Evolutionary conservation across 495 filamentous ascomycete genomes (phyloP).

Genomic region (Hypoxylon perforatum): DNA sequence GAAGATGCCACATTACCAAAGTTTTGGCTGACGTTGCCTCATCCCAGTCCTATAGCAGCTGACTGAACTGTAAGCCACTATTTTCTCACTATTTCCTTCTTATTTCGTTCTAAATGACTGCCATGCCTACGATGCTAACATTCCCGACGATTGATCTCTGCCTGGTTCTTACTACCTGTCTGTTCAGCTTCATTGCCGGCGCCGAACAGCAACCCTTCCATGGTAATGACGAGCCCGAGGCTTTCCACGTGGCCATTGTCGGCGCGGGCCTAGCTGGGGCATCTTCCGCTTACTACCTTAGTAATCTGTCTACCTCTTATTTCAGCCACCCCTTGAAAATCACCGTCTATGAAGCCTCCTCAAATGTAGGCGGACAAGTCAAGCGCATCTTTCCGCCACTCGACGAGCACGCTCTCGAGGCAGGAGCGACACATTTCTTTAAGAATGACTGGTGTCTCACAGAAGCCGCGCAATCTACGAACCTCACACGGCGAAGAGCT

Average conservation of each 20-base stretch:
- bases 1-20: no score
- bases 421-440: conserved; percentile 3
- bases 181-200: neutral
- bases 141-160: no score
- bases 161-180: no score
- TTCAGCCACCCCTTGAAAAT: neutral
- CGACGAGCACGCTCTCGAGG: neutral
- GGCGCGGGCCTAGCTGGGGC: neutral
- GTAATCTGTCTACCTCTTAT: neutral
- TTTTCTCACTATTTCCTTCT: no score
- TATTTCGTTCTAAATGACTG: no score
- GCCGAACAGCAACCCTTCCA: neutral
- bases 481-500: neutral
- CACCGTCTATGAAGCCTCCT: neutral
- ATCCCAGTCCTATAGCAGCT: no score
- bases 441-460: conserved; percentile 7
- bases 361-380: neutral
- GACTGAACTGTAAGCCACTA: no score
- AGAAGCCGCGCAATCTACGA: neutral
- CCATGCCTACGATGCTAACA: no score
- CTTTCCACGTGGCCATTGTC: neutral
- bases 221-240: neutral
- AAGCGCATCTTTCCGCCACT: neutral
- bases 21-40: no score
- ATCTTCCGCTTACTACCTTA: neutral